A percentile compares a stretch with the other conserved stretches of the same genome.
Evolutionary conservation across 2,329 filamentous ascomycete species (phyloP).

Genomic region (Fusarium heterosporum): DNA sequence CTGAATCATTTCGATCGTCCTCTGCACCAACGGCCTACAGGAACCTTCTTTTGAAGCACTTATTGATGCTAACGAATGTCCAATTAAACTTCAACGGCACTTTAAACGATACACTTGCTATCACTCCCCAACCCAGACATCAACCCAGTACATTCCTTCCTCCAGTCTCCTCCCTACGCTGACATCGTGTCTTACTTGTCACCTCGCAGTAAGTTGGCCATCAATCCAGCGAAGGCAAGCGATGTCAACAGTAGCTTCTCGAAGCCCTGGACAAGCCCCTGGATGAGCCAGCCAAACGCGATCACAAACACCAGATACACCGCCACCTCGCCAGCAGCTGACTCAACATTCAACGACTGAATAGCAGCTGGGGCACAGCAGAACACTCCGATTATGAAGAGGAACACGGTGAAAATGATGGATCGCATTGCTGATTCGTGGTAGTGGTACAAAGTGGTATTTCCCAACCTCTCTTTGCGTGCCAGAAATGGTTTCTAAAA

Average conservation of each 20-base stretch:
- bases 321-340: constrained; percentile 18
- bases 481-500: constrained; percentile 2
- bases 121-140: neutral
- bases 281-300: constrained; percentile 18
- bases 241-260: constrained; percentile 21
- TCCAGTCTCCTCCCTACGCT: neutral
- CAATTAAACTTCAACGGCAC: neutral
- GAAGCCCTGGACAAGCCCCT: constrained; percentile 12
- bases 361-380: constrained; percentile 28
- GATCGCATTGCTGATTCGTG: constrained; percentile 2
- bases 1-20: neutral
- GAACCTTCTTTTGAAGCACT: neutral
- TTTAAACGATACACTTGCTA: neutral
- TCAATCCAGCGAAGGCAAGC: constrained; percentile 14
- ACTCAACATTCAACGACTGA: constrained; percentile 25
- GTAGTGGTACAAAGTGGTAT: neutral
- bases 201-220: constrained; percentile 20
- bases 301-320: constrained; percentile 32
- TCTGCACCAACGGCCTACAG: neutral
- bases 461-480: neutral
- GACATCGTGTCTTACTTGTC: neutral
- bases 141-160: neutral
- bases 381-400: constrained; percentile 11
- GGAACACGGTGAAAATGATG: constrained; percentile 4
- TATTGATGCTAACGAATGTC: constrained; percentile 2